Base-by-base conservation (phyloP, 306 rosid genomes). In the Astragalus membranaceus region DNA sequence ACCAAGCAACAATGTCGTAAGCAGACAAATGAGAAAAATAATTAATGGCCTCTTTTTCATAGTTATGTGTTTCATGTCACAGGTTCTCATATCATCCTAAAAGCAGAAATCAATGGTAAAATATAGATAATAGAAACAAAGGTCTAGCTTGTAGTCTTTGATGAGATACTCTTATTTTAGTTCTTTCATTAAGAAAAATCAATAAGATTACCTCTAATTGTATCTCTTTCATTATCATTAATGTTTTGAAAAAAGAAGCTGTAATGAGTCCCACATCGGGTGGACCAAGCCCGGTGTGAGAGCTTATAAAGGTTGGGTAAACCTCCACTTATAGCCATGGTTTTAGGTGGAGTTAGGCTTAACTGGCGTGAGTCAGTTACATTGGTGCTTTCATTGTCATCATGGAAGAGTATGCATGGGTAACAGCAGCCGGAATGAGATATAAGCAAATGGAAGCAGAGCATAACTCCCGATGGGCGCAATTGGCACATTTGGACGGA, bases 171-270 rank as follows among this genome's bases (percentile, higher is more conserved):
- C 37, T 46, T 16, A 30, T n/a, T 39, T 48, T 44, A 58, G 53
- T 41, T 56, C 43, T 48, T 54, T 37, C 43, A 30, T 75, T 10
- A 4, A 41, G 57, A 67, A 48, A 73, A 12, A 20, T n/a, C 55
- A 47, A 60, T 46, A 13, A 57, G 29, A 60, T 76, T 83, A 94
- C 99, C 96, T 94, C 95, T 64, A 87, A 67, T 64, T 91, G 92
- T 70, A 94, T 67, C 81, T 94, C 99, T 78, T 94, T 97, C 96
- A 94, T 86, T 65, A 85, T 84, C n/a, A 91, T 44, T 77, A 94
- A 83, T 30, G 79, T 53, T 78, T 78, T 83, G 76, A 94, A 94
- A 71, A 57, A 89, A 36, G 55, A 5, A 56, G 81, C 50, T n/a
- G n/a, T n/a, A n/a, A n/a, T n/a, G n/a, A n/a, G n/a, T 23, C 26